A percentile compares a stretch with the other conserved stretches of the same genome.
Conservation (phyloP, 257 asterid genomes). For the Echium plantagineum region DNA sequence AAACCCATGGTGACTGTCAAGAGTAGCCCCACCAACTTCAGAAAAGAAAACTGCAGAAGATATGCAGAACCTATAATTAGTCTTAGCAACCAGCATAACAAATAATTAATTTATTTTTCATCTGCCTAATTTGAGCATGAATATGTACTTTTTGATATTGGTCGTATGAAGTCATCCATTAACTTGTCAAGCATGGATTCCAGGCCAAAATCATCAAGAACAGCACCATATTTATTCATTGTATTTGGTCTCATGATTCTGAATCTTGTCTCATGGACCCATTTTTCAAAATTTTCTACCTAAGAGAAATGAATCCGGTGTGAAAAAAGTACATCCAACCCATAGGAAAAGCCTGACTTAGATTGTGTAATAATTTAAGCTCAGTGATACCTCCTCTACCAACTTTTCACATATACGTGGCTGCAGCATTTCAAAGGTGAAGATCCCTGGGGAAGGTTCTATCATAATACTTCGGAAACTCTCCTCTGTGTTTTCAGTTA, state of each 20-base stretch:
- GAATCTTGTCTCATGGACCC: conserved; percentile 97
- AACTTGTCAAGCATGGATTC: conserved; percentile 82
- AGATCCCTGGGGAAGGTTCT: conserved; percentile 87
- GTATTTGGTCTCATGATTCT: conserved; percentile 96
- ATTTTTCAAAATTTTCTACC: conserved; percentile 93
- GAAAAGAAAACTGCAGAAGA: conserved; percentile 65
- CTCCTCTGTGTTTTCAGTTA: conserved; percentile 62
- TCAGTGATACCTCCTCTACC: conserved; percentile 64
- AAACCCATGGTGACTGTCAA: conserved; percentile 91
- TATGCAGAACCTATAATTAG: not conserved
- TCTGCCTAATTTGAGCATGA: conserved; percentile 6
- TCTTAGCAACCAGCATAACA: not conserved
- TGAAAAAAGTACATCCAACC: conserved; percentile 35
- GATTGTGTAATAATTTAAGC: conserved; percentile 13
- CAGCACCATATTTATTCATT: conserved; percentile 88
- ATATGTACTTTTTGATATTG: conserved; percentile 57
- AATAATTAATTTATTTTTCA: too few species aligned
- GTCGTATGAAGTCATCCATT: conserved; percentile 81
- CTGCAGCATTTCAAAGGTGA: conserved; percentile 81
- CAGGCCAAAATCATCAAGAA: conserved; percentile 98
- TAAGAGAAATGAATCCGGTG: conserved; percentile 34
- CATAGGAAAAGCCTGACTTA: conserved; percentile 15
- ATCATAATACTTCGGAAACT: conserved; percentile 66
- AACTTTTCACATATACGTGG: conserved; percentile 83
- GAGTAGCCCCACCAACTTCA: conserved; percentile 90